phyloP scores from a whole-genome alignment of 2,329 filamentous ascomycete genomes.

The Incumbomyces delicatus region DNA sequence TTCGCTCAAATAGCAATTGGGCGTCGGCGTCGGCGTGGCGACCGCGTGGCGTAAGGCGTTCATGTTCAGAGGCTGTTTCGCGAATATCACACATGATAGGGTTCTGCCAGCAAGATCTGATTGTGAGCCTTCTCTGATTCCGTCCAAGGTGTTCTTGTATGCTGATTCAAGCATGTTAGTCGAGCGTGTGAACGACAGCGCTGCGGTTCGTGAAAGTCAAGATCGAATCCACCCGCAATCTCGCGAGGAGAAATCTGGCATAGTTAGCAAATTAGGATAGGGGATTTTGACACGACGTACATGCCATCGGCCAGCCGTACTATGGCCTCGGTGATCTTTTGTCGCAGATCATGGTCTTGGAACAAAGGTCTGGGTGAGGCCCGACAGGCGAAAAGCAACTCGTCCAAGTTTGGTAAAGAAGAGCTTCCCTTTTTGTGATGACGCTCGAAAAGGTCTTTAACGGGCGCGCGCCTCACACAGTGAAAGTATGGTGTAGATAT shows the following conservation, averaged over 20 bases:
- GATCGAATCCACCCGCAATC: conserved; percentile 20
- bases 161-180: conserved; percentile 13
- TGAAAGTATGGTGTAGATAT: conserved; percentile 1
- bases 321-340: conserved; percentile 5
- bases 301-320: conserved; percentile 7
- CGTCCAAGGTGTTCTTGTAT: conserved; percentile 21
- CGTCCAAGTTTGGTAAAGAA: conserved; percentile 12
- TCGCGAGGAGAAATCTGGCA: conserved; percentile 20
- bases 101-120: conserved; percentile 12
- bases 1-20: conserved; percentile 6
- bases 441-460: conserved; percentile 11
- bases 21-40: conserved; percentile 6
- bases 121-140: conserved; percentile 22
- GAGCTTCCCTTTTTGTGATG: neutral
- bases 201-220: conserved; percentile 13
- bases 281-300: conserved; percentile 1
- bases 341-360: conserved; percentile 3
- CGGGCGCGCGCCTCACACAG: neutral
- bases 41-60: conserved; percentile 20
- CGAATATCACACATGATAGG: conserved; percentile 18
- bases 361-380: conserved; percentile 10
- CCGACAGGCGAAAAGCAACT: conserved; percentile 15
- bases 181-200: conserved; percentile 9
- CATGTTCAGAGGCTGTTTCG: conserved; percentile 15
- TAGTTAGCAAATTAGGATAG: neutral